A percentile compares a stretch with the other conserved stretches of the same genome.
These are phyloP conservation scores for Camelina hispida DNA, from an alignment of 345 rosid genomes.

Conservation along the genomic window DNA sequence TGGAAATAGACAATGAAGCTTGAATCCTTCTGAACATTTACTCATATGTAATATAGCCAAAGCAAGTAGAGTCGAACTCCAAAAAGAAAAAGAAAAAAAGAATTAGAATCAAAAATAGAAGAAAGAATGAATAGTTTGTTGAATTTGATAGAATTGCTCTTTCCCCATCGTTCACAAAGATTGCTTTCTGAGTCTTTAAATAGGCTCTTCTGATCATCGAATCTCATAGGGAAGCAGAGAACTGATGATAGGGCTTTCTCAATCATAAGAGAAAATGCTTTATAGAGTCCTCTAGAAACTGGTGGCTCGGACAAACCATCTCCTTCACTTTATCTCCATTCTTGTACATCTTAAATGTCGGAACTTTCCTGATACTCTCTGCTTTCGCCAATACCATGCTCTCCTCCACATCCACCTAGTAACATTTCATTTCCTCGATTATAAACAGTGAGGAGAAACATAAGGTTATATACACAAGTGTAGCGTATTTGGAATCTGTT, in stretches of 20 bases:
- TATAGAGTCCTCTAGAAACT: constrained; percentile 70
- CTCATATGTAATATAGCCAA: constrained; percentile 20
- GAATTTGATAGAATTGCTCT: constrained; percentile 37
- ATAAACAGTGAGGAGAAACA: constrained; percentile 34
- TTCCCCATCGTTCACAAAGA: constrained; percentile 36
- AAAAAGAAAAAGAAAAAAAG: background rate
- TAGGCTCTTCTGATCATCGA: constrained; percentile 28
- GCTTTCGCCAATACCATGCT: constrained; percentile 60
- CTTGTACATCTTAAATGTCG: constrained; percentile 81
- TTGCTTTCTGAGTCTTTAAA: constrained; percentile 29
- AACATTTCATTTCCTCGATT: constrained; percentile 8
- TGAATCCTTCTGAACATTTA: constrained; percentile 34
- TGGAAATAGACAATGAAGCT: constrained; percentile 15
- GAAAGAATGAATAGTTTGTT: constrained; percentile 43
- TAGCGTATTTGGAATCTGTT: background rate
- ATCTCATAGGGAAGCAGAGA: constrained; percentile 24
- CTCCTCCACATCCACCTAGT: constrained; percentile 75
- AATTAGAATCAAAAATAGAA: background rate
- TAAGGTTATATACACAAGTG: background rate
- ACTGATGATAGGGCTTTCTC: constrained; percentile 11
- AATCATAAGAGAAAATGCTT: constrained; percentile 57
- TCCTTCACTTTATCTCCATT: constrained; percentile 76
- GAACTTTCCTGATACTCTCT: constrained; percentile 70
- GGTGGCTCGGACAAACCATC: constrained; percentile 73
- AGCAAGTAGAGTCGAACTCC: constrained; percentile 26